Evolutionary conservation across 805 yeast genomes (phyloP).

Genomic region (Saccharomycopsis amapae): DNA sequence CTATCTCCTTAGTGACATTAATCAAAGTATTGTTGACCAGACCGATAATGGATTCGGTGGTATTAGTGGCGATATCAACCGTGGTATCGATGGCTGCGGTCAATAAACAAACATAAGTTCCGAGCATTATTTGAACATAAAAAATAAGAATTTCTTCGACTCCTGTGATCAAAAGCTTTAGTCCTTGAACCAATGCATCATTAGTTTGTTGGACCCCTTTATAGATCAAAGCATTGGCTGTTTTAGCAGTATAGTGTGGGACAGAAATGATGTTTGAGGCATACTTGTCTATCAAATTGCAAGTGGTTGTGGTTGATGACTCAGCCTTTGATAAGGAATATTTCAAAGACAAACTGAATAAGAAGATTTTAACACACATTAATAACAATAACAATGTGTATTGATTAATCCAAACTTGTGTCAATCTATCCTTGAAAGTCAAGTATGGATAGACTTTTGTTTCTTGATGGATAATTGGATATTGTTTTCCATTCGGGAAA

Average conservation of each 20-base stretch:
- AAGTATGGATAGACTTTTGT: conserved; percentile 30
- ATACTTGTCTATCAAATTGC: conserved; percentile 40
- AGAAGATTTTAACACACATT: conserved; percentile 49
- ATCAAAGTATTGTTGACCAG: conserved; percentile 56
- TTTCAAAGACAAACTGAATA: conserved; percentile 46
- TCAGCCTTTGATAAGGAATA: conserved; percentile 37
- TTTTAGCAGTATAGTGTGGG: conserved; percentile 49
- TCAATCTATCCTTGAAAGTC: conserved; percentile 43
- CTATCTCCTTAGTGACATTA: conserved; percentile 50
- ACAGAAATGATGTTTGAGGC: conserved; percentile 33
- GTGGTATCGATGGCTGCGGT: conserved; percentile 69
- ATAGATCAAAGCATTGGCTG: conserved; percentile 48
- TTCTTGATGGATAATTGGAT: no score
- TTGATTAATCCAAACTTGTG: conserved; percentile 63
- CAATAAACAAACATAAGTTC: conserved; percentile 80
- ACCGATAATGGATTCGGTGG: conserved; percentile 55
- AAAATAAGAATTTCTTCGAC: conserved; percentile 56
- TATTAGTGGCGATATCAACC: conserved; percentile 63
- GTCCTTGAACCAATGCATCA: conserved; percentile 35
- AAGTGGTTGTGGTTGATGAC: conserved; percentile 35
- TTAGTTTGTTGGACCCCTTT: conserved; percentile 43
- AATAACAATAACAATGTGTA: conserved; percentile 51
- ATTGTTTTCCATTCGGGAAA: no score
- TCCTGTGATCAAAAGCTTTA: conserved; percentile 45
- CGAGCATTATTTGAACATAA: conserved; percentile 64